Conservation (phyloP, 1,139 yeast genomes). For the Groenewaldozyma sp. region DNA sequence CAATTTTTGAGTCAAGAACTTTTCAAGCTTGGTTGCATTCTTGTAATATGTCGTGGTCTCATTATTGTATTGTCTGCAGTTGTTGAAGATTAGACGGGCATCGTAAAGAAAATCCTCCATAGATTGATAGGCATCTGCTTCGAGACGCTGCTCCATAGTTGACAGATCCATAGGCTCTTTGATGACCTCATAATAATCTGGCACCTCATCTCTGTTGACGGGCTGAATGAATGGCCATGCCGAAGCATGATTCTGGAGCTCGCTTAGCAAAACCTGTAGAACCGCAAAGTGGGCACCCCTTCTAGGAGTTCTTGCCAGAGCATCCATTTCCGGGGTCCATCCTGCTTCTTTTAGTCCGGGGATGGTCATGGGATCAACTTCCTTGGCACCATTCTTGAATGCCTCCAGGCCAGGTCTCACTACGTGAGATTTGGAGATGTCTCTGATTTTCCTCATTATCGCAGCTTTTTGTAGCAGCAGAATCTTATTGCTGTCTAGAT, state of each 20-base stretch:
- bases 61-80: constrained; percentile 43
- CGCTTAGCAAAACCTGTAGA: constrained; percentile 81
- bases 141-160: constrained; percentile 90
- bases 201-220: constrained; percentile 87
- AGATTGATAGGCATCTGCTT: constrained; percentile 80
- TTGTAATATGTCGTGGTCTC: constrained; percentile 23
- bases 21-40: constrained; percentile 87
- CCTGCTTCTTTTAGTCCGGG: constrained; percentile 92
- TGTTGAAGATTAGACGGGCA: constrained; percentile 74
- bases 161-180: constrained; percentile 98
- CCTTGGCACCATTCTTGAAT: constrained; percentile 38
- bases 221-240: constrained; percentile 99
- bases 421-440: constrained; percentile 68
- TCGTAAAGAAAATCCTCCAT: constrained; percentile 91
- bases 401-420: constrained; percentile 73
- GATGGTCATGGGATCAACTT: constrained; percentile 60
- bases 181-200: constrained; percentile 91
- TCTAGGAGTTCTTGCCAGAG: constrained; percentile 88
- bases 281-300: constrained; percentile 91
- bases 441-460: constrained; percentile 71
- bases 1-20: constrained; percentile 69
- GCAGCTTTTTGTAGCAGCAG: constrained; percentile 85
- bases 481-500: constrained; percentile 81
- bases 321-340: constrained; percentile 98
- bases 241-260: constrained; percentile 86